Evolutionary conservation across 2,329 filamentous ascomycete species (phyloP), one percentile per base, ranked within the genome.

Genomic region (Neopestalotiopsis rosae): DNA sequence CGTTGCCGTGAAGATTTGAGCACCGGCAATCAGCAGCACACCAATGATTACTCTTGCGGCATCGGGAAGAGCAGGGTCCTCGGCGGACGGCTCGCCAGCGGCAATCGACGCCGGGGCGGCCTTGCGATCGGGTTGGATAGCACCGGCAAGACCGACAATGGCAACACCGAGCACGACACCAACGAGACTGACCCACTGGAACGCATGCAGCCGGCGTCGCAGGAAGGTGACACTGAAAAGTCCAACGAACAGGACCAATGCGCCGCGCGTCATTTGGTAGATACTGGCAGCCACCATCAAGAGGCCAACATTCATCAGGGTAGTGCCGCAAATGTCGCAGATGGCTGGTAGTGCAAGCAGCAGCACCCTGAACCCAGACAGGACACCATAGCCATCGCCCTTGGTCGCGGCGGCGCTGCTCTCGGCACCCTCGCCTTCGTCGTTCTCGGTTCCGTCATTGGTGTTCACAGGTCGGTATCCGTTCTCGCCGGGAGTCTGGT

Each of bases 201-300:
- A 98, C n/a, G 92, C 79, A 70, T 90, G 89, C 42, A 99, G 86
- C 74, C 89, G 91, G 62, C 94, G 89, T 75, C 90, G 91, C 68
- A 99, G 85, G 80, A 99, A 98, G 13, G 97, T 76, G 34, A 99
- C 95, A 76, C 94, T 97, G 83, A 99, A 98, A 0, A 98, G 84
- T 0, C 96, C 96, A 24, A 99, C 96, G 75, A 99, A 99, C 6
- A 99, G 87, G 3, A 99, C 95, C 57, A 99, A 86, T 0, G 96
- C 96, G 9, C 96, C 96, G 69, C 96, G 88, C 1, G 95, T 98
- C 96, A 99, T 99, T 83, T 99, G 96, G 82, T 98, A 99, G 77
- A 99, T 98, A 70, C 94, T 97, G 1, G 96, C 94, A 13, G 94
- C 96, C 30, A 98, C 95, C 78, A 98, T 95, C 63, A 98, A 87